Evolutionary conservation across 805 yeast species (phyloP).

Genomic region (Saturnispora serradocipensis): DNA sequence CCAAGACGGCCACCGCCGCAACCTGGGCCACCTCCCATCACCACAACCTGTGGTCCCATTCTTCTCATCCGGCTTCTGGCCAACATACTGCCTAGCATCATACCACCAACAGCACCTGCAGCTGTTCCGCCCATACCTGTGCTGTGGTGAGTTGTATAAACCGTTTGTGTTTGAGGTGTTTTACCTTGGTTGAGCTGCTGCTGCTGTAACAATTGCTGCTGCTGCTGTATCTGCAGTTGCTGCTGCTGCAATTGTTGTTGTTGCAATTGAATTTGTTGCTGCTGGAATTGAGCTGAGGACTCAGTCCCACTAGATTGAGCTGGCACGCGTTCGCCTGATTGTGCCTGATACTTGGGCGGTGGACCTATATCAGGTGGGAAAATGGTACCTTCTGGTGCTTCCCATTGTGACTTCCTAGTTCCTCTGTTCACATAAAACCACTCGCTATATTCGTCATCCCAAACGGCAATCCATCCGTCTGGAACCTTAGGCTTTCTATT

Average conservation of each 20-base stretch:
- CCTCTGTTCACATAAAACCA: conserved; percentile 72
- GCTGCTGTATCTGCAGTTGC: conserved; percentile 9
- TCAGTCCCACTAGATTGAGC: background rate
- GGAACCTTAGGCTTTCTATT: conserved; percentile 22
- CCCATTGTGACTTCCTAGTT: conserved; percentile 88
- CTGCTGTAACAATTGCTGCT: conserved; percentile 8
- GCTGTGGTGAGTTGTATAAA: background rate
- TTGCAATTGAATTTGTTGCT: conserved; percentile 30
- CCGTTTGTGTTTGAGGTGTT: background rate
- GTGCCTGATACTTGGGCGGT: background rate
- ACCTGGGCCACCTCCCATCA: background rate
- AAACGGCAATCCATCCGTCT: conserved; percentile 59
- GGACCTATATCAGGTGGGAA: background rate
- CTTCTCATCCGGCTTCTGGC: background rate
- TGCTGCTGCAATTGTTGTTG: conserved; percentile 14
- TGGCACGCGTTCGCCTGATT: background rate
- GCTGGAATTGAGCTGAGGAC: conserved; percentile 22
- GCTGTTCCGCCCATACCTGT: background rate
- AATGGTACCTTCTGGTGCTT: conserved; percentile 57
- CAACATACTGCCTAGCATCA: background rate
- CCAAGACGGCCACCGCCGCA: background rate
- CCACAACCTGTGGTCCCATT: background rate
- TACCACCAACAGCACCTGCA: background rate
- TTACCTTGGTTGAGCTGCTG: conserved; percentile 8
- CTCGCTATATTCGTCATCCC: conserved; percentile 53